phyloP scores from a whole-genome alignment of 768 basidiomycete genomes.

The Flagelloscypha sp. region DNA sequence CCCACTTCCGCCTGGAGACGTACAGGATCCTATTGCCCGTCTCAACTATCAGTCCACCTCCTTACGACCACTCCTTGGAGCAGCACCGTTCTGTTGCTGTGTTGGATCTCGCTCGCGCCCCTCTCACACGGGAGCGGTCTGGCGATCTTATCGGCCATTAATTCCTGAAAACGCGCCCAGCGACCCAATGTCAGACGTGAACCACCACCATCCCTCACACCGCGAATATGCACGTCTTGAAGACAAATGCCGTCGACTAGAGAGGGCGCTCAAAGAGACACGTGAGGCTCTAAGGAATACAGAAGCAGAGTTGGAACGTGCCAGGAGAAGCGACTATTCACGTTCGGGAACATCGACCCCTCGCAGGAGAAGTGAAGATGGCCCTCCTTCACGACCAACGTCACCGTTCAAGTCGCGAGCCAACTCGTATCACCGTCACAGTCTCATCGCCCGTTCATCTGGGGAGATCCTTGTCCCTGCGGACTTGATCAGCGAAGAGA shows the following conservation, averaged over 20 bases:
- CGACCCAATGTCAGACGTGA: too few species aligned
- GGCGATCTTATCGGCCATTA: too few species aligned
- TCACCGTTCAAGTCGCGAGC: slow-evolving; percentile 16
- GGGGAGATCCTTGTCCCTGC: slow-evolving; percentile 1
- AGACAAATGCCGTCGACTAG: slow-evolving; percentile 55
- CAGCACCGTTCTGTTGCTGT: too few species aligned
- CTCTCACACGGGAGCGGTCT: too few species aligned
- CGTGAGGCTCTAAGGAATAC: slow-evolving; percentile 47
- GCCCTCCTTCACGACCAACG: slow-evolving; percentile 16
- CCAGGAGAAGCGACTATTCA: slow-evolving; percentile 31
- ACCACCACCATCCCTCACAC: too few species aligned
- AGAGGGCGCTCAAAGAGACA: slow-evolving; percentile 56
- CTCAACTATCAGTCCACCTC: slow-evolving; percentile 25
- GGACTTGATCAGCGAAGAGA: slow-evolving; percentile 37
- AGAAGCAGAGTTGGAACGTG: slow-evolving; percentile 52
- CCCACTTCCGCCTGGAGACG: too few species aligned
- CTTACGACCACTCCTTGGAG: too few species aligned
- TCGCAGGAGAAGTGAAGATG: slow-evolving; percentile 9
- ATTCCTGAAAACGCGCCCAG: too few species aligned
- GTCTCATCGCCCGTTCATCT: slow-evolving; percentile 3
- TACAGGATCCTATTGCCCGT: slow-evolving; percentile 26
- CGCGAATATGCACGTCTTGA: too few species aligned
- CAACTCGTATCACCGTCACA: slow-evolving; percentile 19
- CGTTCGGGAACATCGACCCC: slow-evolving; percentile 2
- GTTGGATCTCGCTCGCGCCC: too few species aligned